phyloP scores from a whole-genome alignment of 139 green algal genomes.

The Auxenochlorella protothecoides region DNA sequence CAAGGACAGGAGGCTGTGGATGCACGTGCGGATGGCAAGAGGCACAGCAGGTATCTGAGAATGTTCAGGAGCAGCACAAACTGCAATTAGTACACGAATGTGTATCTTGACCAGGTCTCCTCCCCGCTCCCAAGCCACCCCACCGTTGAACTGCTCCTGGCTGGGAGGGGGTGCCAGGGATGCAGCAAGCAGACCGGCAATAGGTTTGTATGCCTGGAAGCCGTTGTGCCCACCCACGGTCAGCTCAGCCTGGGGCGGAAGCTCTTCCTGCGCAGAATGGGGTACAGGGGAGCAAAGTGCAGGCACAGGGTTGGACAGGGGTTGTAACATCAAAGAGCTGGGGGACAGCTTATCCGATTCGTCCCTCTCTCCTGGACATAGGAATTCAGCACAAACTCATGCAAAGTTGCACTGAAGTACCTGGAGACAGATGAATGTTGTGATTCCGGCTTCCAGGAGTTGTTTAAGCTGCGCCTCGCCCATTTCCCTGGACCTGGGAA shows the following conservation, averaged over 20 bases:
- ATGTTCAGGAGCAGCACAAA: no score
- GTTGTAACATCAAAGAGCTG: no score
- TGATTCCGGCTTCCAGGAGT: slow-evolving; percentile 58
- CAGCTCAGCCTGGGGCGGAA: slow-evolving; percentile 62
- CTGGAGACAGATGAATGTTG: slow-evolving; percentile 70
- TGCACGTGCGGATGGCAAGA: no score
- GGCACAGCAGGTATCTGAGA: no score
- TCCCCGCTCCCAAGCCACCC: no score
- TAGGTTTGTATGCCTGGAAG: slow-evolving; percentile 72
- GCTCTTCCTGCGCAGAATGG: slow-evolving; percentile 46
- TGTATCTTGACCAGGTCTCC: no score
- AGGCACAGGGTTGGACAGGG: no score
- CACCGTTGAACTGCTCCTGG: slow-evolving; percentile 35
- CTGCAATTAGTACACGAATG: no score
- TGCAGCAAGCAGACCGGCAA: slow-evolving; percentile 33
- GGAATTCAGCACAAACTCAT: not conserved
- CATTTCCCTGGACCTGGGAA: slow-evolving; percentile 9
- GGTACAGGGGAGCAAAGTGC: no score
- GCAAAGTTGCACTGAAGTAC: slow-evolving; percentile 16
- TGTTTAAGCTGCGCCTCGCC: slow-evolving; percentile 57
- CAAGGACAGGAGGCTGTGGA: no score
- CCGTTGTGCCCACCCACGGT: slow-evolving; percentile 55
- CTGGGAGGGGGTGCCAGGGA: slow-evolving; percentile 23
- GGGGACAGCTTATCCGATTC: no score
- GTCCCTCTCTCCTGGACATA: no score